Evolutionary conservation across 2,329 filamentous ascomycete species (phyloP).

Genomic region (Aureobasidium melanogenum): DNA sequence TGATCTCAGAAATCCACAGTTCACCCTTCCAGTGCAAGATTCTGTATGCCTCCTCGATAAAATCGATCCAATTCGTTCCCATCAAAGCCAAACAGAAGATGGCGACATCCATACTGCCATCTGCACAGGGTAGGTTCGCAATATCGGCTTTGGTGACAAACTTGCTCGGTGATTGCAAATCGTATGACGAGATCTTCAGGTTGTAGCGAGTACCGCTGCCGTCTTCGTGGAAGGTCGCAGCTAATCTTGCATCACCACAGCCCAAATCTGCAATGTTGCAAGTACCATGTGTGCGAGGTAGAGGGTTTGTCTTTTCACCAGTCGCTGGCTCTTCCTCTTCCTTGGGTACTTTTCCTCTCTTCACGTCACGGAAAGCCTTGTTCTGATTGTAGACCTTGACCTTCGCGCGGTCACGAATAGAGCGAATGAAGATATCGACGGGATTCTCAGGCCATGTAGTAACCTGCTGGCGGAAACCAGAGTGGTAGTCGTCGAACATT

Average conservation of each 20-base stretch:
- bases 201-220: conserved; percentile 55
- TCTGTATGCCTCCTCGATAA: conserved; percentile 91
- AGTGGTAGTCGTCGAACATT: conserved; percentile 94
- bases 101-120: conserved; percentile 72
- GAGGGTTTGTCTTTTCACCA: conserved; percentile 29
- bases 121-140: conserved; percentile 65
- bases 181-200: conserved; percentile 73
- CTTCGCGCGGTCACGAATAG: conserved; percentile 60
- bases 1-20: conserved; percentile 96
- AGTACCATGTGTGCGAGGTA: conserved; percentile 63
- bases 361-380: conserved; percentile 25
- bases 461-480: conserved; percentile 91
- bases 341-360: conserved; percentile 32
- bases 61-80: conserved; percentile 97
- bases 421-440: conserved; percentile 72
- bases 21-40: conserved; percentile 89
- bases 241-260: conserved; percentile 82
- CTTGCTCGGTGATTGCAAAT: conserved; percentile 67
- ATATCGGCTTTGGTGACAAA: conserved; percentile 87
- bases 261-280: conserved; percentile 85
- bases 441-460: conserved; percentile 95
- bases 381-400: conserved; percentile 32
- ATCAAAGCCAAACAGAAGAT: conserved; percentile 96
- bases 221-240: conserved; percentile 52
- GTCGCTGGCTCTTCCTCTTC: conserved; percentile 16